These are phyloP conservation scores for Wilcoxina mikolae DNA, from an alignment of 495 filamentous ascomycete species.

Conservation along the genomic window DNA sequence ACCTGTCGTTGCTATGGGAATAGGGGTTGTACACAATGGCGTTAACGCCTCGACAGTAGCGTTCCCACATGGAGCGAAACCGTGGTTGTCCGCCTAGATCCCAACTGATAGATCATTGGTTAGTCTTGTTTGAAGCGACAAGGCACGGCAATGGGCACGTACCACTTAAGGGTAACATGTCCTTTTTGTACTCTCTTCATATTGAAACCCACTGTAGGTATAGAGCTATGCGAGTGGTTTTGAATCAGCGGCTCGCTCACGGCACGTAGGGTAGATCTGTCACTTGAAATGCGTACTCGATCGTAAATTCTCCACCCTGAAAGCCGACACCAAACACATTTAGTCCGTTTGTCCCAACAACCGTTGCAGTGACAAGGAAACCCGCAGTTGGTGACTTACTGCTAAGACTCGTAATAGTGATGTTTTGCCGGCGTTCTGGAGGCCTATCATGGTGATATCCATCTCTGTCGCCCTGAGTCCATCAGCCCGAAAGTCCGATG, in stretches of 20 bases:
- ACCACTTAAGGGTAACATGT: slow-evolving; percentile 97
- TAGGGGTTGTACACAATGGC: slow-evolving; percentile 66
- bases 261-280: background rate
- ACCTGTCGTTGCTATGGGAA: background rate
- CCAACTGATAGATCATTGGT: slow-evolving; percentile 46
- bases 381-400: slow-evolving; percentile 42
- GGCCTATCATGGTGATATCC: slow-evolving; percentile 98
- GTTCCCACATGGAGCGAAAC: slow-evolving; percentile 98
- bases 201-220: slow-evolving; percentile 97
- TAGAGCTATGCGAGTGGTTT: slow-evolving; percentile 53
- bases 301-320: slow-evolving; percentile 94
- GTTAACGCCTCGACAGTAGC: slow-evolving; percentile 93
- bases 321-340: slow-evolving; percentile 29
- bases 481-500: background rate
- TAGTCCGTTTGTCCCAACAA: background rate
- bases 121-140: slow-evolving; percentile 1
- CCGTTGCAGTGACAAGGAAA: background rate
- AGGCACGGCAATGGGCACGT: slow-evolving; percentile 19
- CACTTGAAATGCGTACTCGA: slow-evolving; percentile 53
- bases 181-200: slow-evolving; percentile 97
- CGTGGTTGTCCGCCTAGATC: slow-evolving; percentile 93
- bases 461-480: slow-evolving; percentile 81
- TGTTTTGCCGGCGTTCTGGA: slow-evolving; percentile 97
- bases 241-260: background rate
- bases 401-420: slow-evolving; percentile 85